phyloP scores from a whole-genome alignment of 2,329 filamentous ascomycete species.

The Aspergillus chevalieri region DNA sequence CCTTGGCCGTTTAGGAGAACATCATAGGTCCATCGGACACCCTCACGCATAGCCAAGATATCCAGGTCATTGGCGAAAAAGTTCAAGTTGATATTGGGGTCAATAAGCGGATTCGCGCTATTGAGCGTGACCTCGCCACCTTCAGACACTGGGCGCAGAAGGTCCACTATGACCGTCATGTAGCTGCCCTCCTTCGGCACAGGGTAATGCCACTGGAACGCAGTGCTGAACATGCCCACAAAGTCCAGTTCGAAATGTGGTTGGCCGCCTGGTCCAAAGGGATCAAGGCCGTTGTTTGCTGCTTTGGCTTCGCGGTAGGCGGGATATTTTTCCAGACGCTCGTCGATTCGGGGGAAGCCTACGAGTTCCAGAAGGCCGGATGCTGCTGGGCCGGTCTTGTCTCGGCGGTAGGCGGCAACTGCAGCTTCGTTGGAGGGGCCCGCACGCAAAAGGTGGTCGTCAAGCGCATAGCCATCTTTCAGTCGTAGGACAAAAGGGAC shows the following conservation, averaged over 20 bases:
- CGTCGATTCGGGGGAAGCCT: slow-evolving; percentile 55
- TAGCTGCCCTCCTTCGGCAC: slow-evolving; percentile 43
- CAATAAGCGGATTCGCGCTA: slow-evolving; percentile 31
- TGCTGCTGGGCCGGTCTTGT: slow-evolving; percentile 36
- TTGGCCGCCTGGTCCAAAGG: slow-evolving; percentile 52
- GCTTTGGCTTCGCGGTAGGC: slow-evolving; percentile 44
- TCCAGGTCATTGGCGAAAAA: slow-evolving; percentile 45
- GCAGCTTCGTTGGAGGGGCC: slow-evolving; percentile 28
- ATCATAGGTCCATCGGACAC: slow-evolving; percentile 50
- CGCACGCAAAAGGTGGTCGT: slow-evolving; percentile 35
- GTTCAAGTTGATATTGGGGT: slow-evolving; percentile 41
- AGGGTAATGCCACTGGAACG: slow-evolving; percentile 47
- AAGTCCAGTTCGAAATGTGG: slow-evolving; percentile 61
- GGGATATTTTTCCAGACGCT: slow-evolving; percentile 43
- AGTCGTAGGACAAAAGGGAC: slow-evolving; percentile 38
- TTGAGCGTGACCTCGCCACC: slow-evolving; percentile 35
- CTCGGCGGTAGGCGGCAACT: slow-evolving; percentile 31
- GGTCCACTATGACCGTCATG: slow-evolving; percentile 52
- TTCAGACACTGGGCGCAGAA: slow-evolving; percentile 45
- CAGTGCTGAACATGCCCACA: slow-evolving; percentile 51
- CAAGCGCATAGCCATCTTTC: slow-evolving; percentile 38
- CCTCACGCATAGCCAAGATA: slow-evolving; percentile 55
- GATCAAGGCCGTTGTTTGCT: slow-evolving; percentile 41
- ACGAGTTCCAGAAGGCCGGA: slow-evolving; percentile 48
- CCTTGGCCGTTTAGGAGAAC: slow-evolving; percentile 53